phyloP scores from a whole-genome alignment of 2,329 filamentous ascomycete genomes.

The Colletotrichum endophyticum region DNA sequence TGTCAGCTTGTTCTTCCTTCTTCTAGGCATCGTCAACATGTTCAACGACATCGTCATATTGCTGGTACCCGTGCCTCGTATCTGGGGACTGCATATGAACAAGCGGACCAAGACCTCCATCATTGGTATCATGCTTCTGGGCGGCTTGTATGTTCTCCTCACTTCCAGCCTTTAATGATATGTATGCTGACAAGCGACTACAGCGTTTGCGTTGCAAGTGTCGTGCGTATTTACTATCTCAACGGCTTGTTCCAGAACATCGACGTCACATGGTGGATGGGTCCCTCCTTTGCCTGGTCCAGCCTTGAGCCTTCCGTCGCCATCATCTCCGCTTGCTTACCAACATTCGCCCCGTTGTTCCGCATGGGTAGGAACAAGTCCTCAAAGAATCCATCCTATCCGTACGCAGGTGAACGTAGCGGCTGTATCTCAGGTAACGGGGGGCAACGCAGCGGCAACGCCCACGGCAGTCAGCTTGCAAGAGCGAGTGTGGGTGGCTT shows the following conservation, averaged over 20 bases:
- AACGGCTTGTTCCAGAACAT: neutral
- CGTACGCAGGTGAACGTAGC: neutral
- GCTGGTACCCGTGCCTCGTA: slow-evolving; percentile 8
- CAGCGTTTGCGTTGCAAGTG: neutral
- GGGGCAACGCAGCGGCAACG: neutral
- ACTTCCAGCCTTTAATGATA: too few species aligned
- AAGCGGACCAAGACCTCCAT: slow-evolving; percentile 8
- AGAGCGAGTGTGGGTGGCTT: neutral
- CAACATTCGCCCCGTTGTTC: slow-evolving; percentile 36
- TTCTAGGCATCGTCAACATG: slow-evolving; percentile 6
- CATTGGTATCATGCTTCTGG: slow-evolving; percentile 3
- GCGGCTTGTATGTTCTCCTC: slow-evolving; percentile 6
- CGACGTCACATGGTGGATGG: slow-evolving; percentile 15
- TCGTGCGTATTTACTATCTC: neutral
- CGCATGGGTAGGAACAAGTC: neutral
- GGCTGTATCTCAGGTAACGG: neutral
- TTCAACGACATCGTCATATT: slow-evolving; percentile 18
- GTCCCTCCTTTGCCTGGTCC: slow-evolving; percentile 35
- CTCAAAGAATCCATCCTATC: neutral
- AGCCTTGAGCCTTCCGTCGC: slow-evolving; percentile 43
- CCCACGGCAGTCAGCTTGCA: neutral
- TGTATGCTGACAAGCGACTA: neutral
- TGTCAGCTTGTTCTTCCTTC: neutral
- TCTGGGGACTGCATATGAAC: slow-evolving; percentile 13
- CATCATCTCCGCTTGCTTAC: slow-evolving; percentile 42